These are phyloP conservation scores for Pythium dissimile DNA, from an alignment of 352 stramenopile genomes.

Conservation along the genomic window DNA sequence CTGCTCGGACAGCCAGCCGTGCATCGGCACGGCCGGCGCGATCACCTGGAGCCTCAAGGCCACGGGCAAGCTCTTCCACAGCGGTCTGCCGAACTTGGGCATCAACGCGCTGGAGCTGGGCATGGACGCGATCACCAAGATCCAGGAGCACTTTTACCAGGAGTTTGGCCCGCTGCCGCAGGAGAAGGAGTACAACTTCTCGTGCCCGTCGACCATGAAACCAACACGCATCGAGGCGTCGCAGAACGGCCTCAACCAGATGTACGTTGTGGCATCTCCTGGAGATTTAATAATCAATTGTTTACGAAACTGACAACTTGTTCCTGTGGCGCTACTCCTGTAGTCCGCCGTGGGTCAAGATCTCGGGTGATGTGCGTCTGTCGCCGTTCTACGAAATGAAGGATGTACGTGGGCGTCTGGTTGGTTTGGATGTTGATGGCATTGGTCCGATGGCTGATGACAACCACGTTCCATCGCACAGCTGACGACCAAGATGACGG, in stretches of 20 bases:
- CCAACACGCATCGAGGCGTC: constrained; percentile 81
- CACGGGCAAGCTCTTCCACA: constrained; percentile 91
- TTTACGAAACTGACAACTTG: background rate
- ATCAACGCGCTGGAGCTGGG: constrained; percentile 90
- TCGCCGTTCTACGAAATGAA: constrained; percentile 92
- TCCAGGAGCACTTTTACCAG: constrained; percentile 89
- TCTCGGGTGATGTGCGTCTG: constrained; percentile 88
- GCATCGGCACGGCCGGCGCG: constrained; percentile 86
- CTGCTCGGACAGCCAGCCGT: constrained; percentile 90
- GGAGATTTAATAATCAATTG: background rate
- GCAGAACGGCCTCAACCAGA: constrained; percentile 79
- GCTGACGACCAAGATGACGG: constrained; percentile 68
- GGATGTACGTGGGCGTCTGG: constrained; percentile 53
- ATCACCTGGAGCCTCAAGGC: constrained; percentile 90
- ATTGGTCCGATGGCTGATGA: too few relatives aligned
- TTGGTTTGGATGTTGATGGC: background rate
- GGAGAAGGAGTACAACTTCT: constrained; percentile 91
- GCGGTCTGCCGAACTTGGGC: constrained; percentile 82
- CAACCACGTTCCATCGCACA: constrained; percentile 17
- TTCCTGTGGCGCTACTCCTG: constrained; percentile 17
- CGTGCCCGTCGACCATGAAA: constrained; percentile 86
- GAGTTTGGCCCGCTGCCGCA: constrained; percentile 81
- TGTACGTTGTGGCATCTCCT: constrained; percentile 37
- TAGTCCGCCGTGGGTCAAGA: constrained; percentile 87
- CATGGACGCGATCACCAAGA: constrained; percentile 80